phyloP scores from a whole-genome alignment of 2,329 filamentous ascomycete genomes.

The Neofusicoccum kwambonambiense region DNA sequence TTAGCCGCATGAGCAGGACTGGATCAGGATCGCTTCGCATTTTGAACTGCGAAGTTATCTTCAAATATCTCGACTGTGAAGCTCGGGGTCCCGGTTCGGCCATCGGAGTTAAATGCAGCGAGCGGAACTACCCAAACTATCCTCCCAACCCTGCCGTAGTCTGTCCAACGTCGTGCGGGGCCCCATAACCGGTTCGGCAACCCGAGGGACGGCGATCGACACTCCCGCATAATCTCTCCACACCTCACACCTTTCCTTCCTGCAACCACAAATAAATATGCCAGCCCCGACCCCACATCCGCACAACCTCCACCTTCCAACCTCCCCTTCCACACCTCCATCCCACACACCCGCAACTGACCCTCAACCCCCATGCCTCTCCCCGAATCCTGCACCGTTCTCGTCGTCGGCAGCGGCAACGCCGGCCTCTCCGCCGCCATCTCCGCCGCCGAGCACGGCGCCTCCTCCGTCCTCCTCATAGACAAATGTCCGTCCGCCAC shows the following conservation, averaged over 20 bases:
- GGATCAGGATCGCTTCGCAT: too few relatives aligned
- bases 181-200: not conserved
- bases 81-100: too few relatives aligned
- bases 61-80: too few relatives aligned
- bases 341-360: too few relatives aligned
- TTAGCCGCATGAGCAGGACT: too few relatives aligned
- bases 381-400: constrained; percentile 30
- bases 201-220: not conserved
- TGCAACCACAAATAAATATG: too few relatives aligned
- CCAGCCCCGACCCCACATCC: too few relatives aligned
- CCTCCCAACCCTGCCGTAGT: too few relatives aligned
- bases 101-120: too few relatives aligned
- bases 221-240: not conserved
- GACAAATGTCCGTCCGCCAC: constrained; percentile 55
- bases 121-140: too few relatives aligned
- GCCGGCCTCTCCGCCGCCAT: constrained; percentile 63
- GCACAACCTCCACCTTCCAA: not conserved
- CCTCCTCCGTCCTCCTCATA: constrained; percentile 51
- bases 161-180: not conserved
- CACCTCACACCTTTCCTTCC: not conserved
- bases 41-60: too few relatives aligned
- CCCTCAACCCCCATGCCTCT: not conserved
- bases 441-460: constrained; percentile 48
- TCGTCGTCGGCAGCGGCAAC: constrained; percentile 64
- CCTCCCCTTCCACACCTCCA: not conserved